Evolutionary conservation across 2,329 filamentous ascomycete genomes (phyloP), one percentile per base, ranked within the genome.

Genomic region (Sclerotinia minor): DNA sequence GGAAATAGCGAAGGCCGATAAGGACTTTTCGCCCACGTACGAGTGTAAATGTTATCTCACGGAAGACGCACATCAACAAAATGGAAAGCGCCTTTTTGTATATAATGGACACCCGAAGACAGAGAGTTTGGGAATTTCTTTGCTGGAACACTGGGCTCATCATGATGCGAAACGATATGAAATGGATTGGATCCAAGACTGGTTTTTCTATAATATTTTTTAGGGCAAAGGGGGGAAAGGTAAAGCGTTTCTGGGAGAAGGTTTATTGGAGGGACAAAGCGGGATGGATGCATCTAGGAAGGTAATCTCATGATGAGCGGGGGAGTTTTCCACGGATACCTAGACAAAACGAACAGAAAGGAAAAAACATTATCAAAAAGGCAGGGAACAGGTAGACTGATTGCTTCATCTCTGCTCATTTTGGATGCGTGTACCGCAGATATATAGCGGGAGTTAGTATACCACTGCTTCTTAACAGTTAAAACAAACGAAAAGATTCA

Each of bases 31-130:
- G 26, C 47, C 26, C 26, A 53, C 29, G 49, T 26, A 38, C 38
- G 47, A 67, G 32, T 61, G 26, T 53, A 63, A 59, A 67, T 52
- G 55, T 17, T 53, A 61, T 47, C 57, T 67, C 65, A 32, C 41
- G 52, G 13, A 45, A 63, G 45, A 24, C 35, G 26, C 26, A 32
- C 24, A 60, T 17, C 21, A 35, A 67, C 35, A 47, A 53, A 24
- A 52, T 21, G 47, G 21, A 26, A 52, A 44, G 55, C 45, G 38
- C 45, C 47, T 15, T 63, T 49, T 53, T 67, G 65, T 67, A 63
- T 60, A 67, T 67, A 67, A 47, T 24, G 26, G 24, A 49, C 55
- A 45, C 45, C 47, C 24, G 26, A 19, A 50, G 45, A 45, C 55
- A 32, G 44, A 61, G 21, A 67, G 13, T 53, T 45, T 52, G 55